phyloP scores from a whole-genome alignment of 345 rosid species.

The Rubroshorea leprosula region DNA sequence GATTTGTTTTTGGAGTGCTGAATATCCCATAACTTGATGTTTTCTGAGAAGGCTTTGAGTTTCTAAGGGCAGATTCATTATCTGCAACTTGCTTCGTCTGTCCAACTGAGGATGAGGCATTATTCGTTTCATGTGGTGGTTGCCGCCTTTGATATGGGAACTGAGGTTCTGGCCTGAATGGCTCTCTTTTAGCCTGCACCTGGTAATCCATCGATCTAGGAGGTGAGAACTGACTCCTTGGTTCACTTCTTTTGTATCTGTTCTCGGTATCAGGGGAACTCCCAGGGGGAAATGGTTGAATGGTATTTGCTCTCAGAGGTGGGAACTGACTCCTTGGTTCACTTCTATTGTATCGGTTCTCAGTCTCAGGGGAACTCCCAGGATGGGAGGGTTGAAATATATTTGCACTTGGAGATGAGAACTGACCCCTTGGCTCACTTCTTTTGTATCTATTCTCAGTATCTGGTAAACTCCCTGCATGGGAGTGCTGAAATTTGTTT shows the following conservation, averaged over 20 bases:
- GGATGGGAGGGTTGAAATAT: not conserved
- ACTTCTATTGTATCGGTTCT: conserved; percentile 43
- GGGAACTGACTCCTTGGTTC: conserved; percentile 34
- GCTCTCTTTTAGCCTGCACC: conserved; percentile 18
- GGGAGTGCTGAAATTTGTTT: conserved; percentile 6
- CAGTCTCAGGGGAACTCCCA: conserved; percentile 19
- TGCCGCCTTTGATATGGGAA: conserved; percentile 23
- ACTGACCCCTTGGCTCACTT: conserved; percentile 35
- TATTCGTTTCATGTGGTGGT: conserved; percentile 17
- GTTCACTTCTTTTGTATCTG: conserved; percentile 44
- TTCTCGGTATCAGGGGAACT: conserved; percentile 27
- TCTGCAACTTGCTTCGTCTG: conserved; percentile 14
- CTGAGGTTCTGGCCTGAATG: conserved; percentile 22
- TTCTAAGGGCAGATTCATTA: conserved; percentile 15
- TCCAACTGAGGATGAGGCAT: conserved; percentile 16
- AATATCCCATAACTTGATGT: conserved; percentile 51
- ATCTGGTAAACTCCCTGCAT: conserved; percentile 14
- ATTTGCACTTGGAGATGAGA: conserved; percentile 15
- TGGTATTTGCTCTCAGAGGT: conserved; percentile 7
- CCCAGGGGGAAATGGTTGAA: not conserved
- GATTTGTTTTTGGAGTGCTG: conserved; percentile 33
- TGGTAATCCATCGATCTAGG: conserved; percentile 14
- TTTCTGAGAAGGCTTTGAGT: conserved; percentile 23
- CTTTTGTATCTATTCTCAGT: conserved; percentile 41
- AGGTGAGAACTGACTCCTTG: conserved; percentile 26